phyloP scores from a whole-genome alignment of 1,284 basidiomycete species.

The Salmacisia buchloeana region DNA sequence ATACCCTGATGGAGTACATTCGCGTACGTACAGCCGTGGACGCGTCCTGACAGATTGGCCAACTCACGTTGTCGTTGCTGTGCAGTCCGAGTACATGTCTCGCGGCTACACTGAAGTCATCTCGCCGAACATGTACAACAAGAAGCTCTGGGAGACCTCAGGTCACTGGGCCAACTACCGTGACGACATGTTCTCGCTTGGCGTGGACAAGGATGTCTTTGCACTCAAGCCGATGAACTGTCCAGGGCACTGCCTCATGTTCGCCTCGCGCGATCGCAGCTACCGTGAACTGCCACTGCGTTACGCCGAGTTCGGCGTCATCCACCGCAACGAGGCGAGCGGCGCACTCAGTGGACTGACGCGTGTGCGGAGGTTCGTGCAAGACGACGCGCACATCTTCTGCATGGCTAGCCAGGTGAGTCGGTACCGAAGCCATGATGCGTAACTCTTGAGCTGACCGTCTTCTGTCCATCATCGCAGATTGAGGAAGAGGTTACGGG shows the following conservation, averaged over 20 bases:
- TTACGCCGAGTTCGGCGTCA: conserved; percentile 96
- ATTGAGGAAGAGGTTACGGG: conserved; percentile 79
- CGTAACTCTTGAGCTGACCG: neutral
- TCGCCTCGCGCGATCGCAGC: conserved; percentile 85
- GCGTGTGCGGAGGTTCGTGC: conserved; percentile 87
- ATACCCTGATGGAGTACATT: conserved; percentile 82
- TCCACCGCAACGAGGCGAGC: conserved; percentile 94
- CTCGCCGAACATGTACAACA: conserved; percentile 95
- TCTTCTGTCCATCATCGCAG: conserved; percentile 53
- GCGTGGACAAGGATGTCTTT: conserved; percentile 78
- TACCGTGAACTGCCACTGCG: conserved; percentile 95
- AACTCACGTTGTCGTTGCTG: conserved; percentile 1
- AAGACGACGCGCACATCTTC: conserved; percentile 96
- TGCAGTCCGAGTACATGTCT: conserved; percentile 54
- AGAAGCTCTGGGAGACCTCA: conserved; percentile 95
- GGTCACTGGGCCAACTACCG: conserved; percentile 87
- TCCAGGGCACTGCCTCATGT: conserved; percentile 93
- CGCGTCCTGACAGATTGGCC: no score
- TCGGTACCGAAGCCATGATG: neutral
- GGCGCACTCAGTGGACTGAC: conserved; percentile 91
- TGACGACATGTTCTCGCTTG: conserved; percentile 93
- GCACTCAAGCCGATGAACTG: conserved; percentile 89
- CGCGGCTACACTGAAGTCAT: conserved; percentile 63
- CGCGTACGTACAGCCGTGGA: no score
- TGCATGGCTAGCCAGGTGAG: conserved; percentile 84